Evolutionary conservation across 108 stramenopile genomes (phyloP), one percentile per base, ranked within the genome.

Genomic region (Fragilariopsis cylindrus): DNA sequence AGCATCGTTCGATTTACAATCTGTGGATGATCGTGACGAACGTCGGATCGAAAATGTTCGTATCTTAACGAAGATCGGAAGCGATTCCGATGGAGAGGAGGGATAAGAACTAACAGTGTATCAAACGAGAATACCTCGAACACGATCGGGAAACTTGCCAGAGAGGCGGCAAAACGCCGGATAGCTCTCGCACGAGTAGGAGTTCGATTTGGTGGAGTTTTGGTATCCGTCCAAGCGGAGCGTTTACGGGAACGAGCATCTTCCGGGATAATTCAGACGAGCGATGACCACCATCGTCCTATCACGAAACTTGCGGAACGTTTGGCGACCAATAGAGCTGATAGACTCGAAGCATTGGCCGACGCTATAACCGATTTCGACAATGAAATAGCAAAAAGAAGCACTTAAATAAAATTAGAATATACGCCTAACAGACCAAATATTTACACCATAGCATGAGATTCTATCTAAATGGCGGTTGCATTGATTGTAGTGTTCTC

Each of bases 121-220:
- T 9, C 43, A 12, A 63, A 44, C n/a, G 40, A 45, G 5, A 63
- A 45, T 45, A 3, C 42, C 46, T 45, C 62, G 13, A 44, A 63
- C n/a, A 63, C 21, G 43, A 30, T 77, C 9, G 65, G 49, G 16
- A 73, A 50, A 57, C 7, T 81, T n/a, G 16, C 77, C 9, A 46
- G 60, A 69, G 80, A 81, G 57, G 80, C 64, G 43, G 53, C 72
- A 42, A 77, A 81, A 57, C 76, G 80, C 7, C 74, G 73, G 57
- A 8, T 54, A 67, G 80, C 80, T 67, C 76, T 81, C 47, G 65
- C 76, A n/a, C 76, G 76, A 15, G 44, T 81, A 7, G 76, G 80
- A 54, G 49, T 77, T 52, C 57, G 80, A 77, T 81, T 81, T 65
- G 74, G 74, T 12, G 72, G 72, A 13, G 54, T 68, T 5, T 44